Evolutionary conservation across 805 yeast species (phyloP).

Genomic region (Pichia phayaonensis): DNA sequence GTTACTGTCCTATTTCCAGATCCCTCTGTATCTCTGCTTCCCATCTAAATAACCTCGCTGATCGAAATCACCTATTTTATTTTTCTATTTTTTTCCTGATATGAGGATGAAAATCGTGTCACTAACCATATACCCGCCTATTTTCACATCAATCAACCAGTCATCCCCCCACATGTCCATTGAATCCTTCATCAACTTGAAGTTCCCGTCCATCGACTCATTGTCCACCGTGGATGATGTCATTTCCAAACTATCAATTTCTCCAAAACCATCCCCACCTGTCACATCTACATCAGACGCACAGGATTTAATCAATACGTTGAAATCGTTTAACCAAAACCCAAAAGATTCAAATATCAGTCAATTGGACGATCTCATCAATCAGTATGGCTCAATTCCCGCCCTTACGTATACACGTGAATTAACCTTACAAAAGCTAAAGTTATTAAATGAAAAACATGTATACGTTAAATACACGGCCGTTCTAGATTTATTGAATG

Average conservation of each 20-base stretch:
- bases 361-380: constrained; percentile 4
- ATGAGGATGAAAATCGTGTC: too few relatives aligned
- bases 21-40: too few relatives aligned
- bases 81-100: too few relatives aligned
- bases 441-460: constrained; percentile 3
- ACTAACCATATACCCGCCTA: too few relatives aligned
- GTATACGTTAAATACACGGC: neutral
- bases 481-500: constrained; percentile 1
- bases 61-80: too few relatives aligned
- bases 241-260: neutral
- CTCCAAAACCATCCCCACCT: neutral
- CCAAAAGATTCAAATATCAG: neutral
- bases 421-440: constrained; percentile 5
- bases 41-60: too few relatives aligned
- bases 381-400: constrained; percentile 7
- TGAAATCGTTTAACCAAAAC: neutral
- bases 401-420: constrained; percentile 10
- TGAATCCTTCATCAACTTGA: neutral
- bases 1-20: too few relatives aligned
- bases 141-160: too few relatives aligned
- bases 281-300: neutral
- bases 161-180: neutral
- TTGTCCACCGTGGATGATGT: neutral
- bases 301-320: neutral
- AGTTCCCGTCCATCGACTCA: neutral